Base-by-base conservation (phyloP, 345 rosid genomes). In the Euclidium syriacum region DNA sequence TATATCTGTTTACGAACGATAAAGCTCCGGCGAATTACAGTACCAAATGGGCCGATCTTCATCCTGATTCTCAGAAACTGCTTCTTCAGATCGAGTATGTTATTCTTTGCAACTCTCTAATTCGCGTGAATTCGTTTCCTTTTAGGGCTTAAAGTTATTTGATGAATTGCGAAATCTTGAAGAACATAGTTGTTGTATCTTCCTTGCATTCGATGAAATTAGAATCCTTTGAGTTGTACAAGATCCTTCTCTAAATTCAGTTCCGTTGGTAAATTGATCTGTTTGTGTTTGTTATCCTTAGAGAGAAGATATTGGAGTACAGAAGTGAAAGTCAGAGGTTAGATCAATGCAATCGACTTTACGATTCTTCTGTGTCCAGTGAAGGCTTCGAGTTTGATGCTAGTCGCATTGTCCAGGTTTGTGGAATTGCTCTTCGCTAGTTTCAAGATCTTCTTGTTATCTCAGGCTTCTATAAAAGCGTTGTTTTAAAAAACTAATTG, bases 41-140 rank as follows among this genome's bases (percentile, higher is more conserved):
- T 66, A 84, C 97, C 10, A 88, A 86, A 56, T 94, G 99, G 99
- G 81, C 84, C 17, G 96, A 94, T 86, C 90, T 94, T 58, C 96
- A 86, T 65, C 95, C 95, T 10, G 96, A 90, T 79, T 86, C 95
- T 41, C 99, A 90, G 61, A 94, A 90, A 39, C 25, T 78, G 63
- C 75, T 94, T 25, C 99, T 85, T 30, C 85, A 83, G 68, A 90
- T 92, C 34, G 98, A 91, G 96, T 91, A 80, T 3, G 83, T 4
- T 70, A 26, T 30, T 30, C 12, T 55, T 46, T 12, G n/a, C 5
- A 10, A 38, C 7, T 39, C 22, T 27, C 42, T 18, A 53, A 3
- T 1, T 16, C 52, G 2, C 2, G 42, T 29, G 6, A 25, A 70
- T 32, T 46, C 14, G 34, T 40, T 20, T 67, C 33, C 42, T 38